phyloP scores from a whole-genome alignment of 495 filamentous ascomycete species.

The Neurospora sp. region DNA sequence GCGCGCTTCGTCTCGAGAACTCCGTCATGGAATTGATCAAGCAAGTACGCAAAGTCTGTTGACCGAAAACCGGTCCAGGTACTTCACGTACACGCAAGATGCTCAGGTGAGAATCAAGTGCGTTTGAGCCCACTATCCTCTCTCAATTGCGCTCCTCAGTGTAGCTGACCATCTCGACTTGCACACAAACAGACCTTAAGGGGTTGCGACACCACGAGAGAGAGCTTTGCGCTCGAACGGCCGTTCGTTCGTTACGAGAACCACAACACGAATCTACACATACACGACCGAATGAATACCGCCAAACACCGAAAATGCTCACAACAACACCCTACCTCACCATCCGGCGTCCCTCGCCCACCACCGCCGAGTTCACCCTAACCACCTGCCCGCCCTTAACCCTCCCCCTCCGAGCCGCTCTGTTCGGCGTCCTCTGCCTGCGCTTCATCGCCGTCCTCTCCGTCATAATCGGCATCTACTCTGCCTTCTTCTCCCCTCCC shows the following conservation, averaged over 20 bases:
- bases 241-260: neutral
- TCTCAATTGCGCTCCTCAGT: neutral
- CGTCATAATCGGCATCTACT: constrained; percentile 28
- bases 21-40: neutral
- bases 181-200: neutral
- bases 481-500: constrained; percentile 9
- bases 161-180: neutral
- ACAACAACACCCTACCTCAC: constrained; percentile 46
- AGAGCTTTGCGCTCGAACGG: neutral
- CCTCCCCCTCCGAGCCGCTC: constrained; percentile 45
- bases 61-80: neutral
- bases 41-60: neutral
- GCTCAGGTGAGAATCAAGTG: neutral
- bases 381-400: constrained; percentile 57
- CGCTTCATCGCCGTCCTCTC: constrained; percentile 27
- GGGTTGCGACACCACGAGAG: neutral
- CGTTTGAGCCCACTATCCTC: neutral
- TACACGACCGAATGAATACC: neutral
- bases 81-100: neutral
- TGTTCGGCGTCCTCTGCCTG: constrained; percentile 38
- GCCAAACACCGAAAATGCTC: constrained; percentile 31
- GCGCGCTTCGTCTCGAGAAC: neutral
- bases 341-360: constrained; percentile 67
- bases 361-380: constrained; percentile 78
- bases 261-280: neutral